Conservation (phyloP, 108 stramenopile genomes). For the Aureococcus anophagefferens region DNA sequence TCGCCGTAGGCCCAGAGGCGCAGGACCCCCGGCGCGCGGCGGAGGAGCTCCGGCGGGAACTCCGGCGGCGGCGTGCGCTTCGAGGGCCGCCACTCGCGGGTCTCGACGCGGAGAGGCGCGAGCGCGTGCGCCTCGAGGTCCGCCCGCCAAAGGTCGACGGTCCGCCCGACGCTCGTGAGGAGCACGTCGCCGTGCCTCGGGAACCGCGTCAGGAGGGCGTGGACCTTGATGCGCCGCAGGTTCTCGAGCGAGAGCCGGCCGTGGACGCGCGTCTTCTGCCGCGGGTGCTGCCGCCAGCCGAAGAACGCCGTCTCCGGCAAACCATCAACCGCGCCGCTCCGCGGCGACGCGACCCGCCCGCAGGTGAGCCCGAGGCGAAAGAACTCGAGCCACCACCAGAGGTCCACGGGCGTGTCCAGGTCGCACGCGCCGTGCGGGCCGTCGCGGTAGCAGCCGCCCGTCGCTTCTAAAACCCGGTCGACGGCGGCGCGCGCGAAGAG, state of each 20-base stretch:
- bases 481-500: neutral
- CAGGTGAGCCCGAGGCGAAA: neutral
- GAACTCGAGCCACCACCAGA: neutral
- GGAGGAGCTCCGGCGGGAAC: neutral
- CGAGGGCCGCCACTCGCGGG: neutral
- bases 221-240: conserved; percentile 6
- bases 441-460: neutral
- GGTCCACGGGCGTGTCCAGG: neutral
- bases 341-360: neutral
- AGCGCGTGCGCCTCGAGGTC: neutral
- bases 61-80: no score
- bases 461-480: neutral
- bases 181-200: neutral
- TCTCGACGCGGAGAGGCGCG: neutral
- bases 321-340: no score
- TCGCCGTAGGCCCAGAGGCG: conserved; percentile 6
- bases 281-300: conserved; percentile 10
- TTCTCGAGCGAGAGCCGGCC: conserved; percentile 10
- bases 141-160: conserved; percentile 1
- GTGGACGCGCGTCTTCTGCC: conserved; percentile 10
- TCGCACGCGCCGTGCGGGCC: neutral
- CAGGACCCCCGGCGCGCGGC: neutral
- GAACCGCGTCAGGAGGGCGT: neutral
- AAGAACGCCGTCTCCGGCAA: neutral
- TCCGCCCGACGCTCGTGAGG: neutral